Conservation (phyloP, 2,329 filamentous ascomycete genomes). For the Exophiala bonariae region DNA sequence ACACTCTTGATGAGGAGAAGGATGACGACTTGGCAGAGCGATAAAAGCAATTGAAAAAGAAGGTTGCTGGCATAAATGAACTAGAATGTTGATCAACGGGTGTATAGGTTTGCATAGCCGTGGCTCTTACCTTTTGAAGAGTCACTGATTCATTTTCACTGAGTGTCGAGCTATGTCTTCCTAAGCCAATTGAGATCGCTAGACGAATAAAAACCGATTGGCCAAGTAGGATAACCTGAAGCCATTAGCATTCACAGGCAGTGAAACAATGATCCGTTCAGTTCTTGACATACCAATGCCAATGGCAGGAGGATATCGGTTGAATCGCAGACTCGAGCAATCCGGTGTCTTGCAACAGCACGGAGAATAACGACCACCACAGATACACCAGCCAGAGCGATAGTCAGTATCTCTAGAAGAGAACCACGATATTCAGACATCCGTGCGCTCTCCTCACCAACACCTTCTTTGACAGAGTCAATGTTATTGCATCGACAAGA, state of each 20-base stretch:
- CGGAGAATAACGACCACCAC: constrained; percentile 10
- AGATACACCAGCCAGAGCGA: constrained; percentile 10
- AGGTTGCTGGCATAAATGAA: constrained; percentile 16
- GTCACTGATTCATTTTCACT: constrained; percentile 3
- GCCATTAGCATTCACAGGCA: no score
- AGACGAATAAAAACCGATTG: constrained; percentile 8
- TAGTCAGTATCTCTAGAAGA: constrained; percentile 10
- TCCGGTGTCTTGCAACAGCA: constrained; percentile 11
- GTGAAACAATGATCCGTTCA: not conserved
- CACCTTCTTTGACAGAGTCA: constrained; percentile 5
- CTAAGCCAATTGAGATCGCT: constrained; percentile 10
- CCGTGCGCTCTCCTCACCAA: constrained; percentile 3
- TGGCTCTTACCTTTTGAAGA: constrained; percentile 7
- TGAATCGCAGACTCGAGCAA: constrained; percentile 8
- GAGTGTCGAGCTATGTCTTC: constrained; percentile 9
- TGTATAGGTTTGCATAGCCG: not conserved
- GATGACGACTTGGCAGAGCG: constrained; percentile 11
- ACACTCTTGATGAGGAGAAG: constrained; percentile 16
- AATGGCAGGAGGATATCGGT: constrained; percentile 15
- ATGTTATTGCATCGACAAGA: constrained; percentile 2
- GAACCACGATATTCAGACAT: constrained; percentile 11
- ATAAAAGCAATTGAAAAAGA: constrained; percentile 12
- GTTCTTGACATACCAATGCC: constrained; percentile 10
- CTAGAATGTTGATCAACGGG: not conserved
- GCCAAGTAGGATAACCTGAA: constrained; percentile 8